Evolutionary conservation across 441 rosid genomes (phyloP).

Genomic region (Pelargonium australe): DNA sequence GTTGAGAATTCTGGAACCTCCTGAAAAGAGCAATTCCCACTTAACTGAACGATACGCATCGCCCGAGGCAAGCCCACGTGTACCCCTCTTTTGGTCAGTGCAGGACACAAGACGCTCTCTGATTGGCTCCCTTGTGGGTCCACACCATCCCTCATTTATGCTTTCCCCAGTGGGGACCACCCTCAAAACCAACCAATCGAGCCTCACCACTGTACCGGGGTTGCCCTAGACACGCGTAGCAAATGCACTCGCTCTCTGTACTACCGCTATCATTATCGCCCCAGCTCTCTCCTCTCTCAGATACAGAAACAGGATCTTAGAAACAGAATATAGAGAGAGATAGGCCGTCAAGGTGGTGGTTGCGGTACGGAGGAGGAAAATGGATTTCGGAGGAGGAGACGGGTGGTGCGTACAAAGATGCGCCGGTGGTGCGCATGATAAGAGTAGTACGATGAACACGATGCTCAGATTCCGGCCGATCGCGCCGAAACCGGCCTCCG

Average conservation of each 20-base stretch:
- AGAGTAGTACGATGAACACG: slow-evolving; percentile 32
- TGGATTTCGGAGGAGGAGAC: slow-evolving; percentile 30
- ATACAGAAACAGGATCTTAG: not conserved
- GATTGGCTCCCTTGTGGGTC: not conserved
- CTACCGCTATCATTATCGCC: slow-evolving; percentile 34
- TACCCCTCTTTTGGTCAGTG: not conserved
- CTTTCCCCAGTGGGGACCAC: not conserved
- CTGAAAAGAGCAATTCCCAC: not conserved
- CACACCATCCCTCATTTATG: not conserved
- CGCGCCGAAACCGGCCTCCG: slow-evolving; percentile 65
- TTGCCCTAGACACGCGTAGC: slow-evolving; percentile 53
- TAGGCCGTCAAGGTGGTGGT: not conserved
- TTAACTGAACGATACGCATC: not conserved
- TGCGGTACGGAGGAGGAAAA: slow-evolving; percentile 11
- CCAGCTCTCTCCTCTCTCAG: slow-evolving; percentile 22
- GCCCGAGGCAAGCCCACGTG: not conserved
- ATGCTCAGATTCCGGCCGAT: slow-evolving; percentile 81
- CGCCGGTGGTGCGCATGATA: slow-evolving; percentile 33
- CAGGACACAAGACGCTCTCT: not conserved
- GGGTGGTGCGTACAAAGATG: slow-evolving; percentile 26
- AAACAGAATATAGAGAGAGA: slow-evolving; percentile 17
- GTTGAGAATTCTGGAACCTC: too few relatives aligned
- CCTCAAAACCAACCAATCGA: not conserved
- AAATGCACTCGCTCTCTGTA: slow-evolving; percentile 5
- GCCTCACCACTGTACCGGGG: not conserved